Evolutionary conservation across 805 yeast genomes (phyloP), one percentile per base, ranked within the genome.

Genomic region (Zygosaccharomyces bailii): DNA sequence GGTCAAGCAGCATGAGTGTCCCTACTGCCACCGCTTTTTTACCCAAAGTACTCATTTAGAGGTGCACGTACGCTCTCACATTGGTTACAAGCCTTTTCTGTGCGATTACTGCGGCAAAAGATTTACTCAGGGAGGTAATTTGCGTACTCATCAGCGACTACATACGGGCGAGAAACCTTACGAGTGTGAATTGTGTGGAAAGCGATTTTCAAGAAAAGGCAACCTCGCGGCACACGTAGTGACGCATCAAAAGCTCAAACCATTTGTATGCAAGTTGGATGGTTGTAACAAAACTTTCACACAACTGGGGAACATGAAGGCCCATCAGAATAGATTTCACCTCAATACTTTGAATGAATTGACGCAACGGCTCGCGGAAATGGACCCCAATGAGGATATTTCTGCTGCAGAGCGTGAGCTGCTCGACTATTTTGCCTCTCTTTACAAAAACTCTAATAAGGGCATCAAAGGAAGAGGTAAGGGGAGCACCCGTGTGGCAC

Each of bases 111-210:
- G 96, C 68, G 83, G 80, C 11, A 88, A 88, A 63, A 66, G 84
- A 42, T 88, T 88, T 54, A 86, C 96, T 0, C 96, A 88, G 62
- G 91, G 96, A 36, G 96, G 96, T 17, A 88, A 88, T 63, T 69
- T 89, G 53, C 67, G 95, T 44, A 89, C 96, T 0, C 96, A 89
- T 68, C 70, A 80, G 57, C 70, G 96, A 51, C 70, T 88, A 25
- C 96, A 88, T 57, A 88, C 96, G 0, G 96, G 96, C 20, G 96
- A 90, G 57, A 85, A 86, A 60, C 98, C 97, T 3, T 90, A 83
- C 59, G 71, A 75, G 29, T 90, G 98, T 69, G 81, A 79, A 14
- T 66, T 76, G 7, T 90, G 98, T 65, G 78, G 78, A 17, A 77
- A 87, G 48, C 72, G 79, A 25, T 90, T 90, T 63, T 86, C 95